Conservation (phyloP, 331 rosid species). For the Quercus tomentella region DNA sequence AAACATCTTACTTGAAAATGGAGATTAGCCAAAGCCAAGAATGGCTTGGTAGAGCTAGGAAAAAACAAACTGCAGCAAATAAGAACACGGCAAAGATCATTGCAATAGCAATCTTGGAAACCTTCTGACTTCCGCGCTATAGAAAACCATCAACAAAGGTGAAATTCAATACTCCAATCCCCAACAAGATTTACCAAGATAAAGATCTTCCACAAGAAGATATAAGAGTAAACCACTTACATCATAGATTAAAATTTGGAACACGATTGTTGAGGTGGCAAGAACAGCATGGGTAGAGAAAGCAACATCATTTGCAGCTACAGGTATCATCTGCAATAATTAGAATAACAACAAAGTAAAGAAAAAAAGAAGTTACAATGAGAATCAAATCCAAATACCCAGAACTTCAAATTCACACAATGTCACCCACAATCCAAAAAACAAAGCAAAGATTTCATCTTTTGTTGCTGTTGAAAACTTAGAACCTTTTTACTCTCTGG, state of each 20-base stretch:
- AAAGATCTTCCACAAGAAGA: neutral
- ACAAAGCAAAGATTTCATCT: neutral
- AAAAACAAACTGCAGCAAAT: slow-evolving; percentile 73
- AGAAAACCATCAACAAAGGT: neutral
- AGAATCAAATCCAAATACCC: neutral
- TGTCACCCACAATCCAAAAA: neutral
- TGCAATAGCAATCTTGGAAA: slow-evolving; percentile 52
- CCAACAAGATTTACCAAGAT: neutral
- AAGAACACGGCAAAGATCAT: slow-evolving; percentile 60
- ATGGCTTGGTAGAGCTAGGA: slow-evolving; percentile 60
- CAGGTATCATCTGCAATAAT: slow-evolving; percentile 68
- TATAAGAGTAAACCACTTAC: slow-evolving; percentile 18
- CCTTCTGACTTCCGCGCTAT: slow-evolving; percentile 76
- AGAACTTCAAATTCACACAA: neutral
- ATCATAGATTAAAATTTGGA: slow-evolving; percentile 59
- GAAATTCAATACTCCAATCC: neutral
- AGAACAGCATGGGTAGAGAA: slow-evolving; percentile 66
- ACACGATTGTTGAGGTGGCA: slow-evolving; percentile 34
- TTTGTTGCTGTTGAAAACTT: neutral
- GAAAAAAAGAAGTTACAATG: neutral
- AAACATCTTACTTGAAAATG: slow-evolving; percentile 57
- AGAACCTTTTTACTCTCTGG: neutral
- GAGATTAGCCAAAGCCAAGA: slow-evolving; percentile 89
- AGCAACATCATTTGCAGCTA: slow-evolving; percentile 77
- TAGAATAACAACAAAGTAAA: neutral